phyloP scores from a whole-genome alignment of 768 basidiomycete genomes.

The Calocera cornea region DNA sequence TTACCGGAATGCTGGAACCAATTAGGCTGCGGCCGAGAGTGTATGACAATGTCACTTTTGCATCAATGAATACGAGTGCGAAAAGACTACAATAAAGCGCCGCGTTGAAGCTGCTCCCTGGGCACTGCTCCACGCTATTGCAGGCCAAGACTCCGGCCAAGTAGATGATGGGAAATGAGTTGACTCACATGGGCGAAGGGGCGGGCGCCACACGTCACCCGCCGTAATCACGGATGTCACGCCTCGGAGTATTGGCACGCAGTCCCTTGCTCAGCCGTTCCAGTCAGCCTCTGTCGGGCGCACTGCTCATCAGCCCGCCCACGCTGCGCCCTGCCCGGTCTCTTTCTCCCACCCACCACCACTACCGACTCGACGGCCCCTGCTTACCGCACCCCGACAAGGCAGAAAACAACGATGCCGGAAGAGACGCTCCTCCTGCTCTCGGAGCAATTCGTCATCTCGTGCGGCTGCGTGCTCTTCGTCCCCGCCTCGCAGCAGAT shows the following conservation, averaged over 20 bases:
- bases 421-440: not conserved
- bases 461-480: conserved; percentile 3
- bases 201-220: not conserved
- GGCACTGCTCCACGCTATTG: not conserved
- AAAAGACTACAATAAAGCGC: no score
- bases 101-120: not conserved
- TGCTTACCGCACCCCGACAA: not conserved
- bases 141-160: not conserved
- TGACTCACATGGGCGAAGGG: not conserved
- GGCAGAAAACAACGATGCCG: not conserved
- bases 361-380: not conserved
- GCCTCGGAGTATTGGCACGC: no score
- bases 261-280: not conserved
- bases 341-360: not conserved
- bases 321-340: not conserved
- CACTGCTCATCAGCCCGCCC: not conserved
- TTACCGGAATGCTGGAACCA: no score
- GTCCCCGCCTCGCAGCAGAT: not conserved
- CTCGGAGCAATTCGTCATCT: not conserved
- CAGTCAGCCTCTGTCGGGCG: not conserved
- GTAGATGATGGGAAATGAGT: not conserved
- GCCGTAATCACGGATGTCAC: not conserved
- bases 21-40: no score
- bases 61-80: no score
- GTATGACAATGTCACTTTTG: no score